A percentile compares a stretch with the other conserved stretches of the same genome.
phyloP scores from a whole-genome alignment of 2,329 filamentous ascomycete species.

The Diaporthe destruens region DNA sequence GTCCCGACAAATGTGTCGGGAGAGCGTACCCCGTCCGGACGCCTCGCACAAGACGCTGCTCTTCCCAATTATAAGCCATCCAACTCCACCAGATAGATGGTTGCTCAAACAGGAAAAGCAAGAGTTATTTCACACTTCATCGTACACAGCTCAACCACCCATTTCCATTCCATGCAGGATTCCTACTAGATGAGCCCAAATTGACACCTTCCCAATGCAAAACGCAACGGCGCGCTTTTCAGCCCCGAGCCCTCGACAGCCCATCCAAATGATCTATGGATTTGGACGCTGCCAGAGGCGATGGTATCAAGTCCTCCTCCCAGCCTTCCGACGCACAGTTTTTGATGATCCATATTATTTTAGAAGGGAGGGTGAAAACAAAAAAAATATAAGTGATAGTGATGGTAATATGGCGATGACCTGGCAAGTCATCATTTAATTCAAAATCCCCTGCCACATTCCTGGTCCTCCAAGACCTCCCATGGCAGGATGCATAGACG shows the following conservation, averaged over 20 bases:
- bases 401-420: slow-evolving; percentile 4
- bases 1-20: neutral
- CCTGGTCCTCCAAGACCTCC: slow-evolving; percentile 68
- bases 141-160: slow-evolving; percentile 41
- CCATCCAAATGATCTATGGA: slow-evolving; percentile 23
- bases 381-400: slow-evolving; percentile 37
- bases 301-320: slow-evolving; percentile 40
- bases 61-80: slow-evolving; percentile 17
- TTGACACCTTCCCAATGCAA: slow-evolving; percentile 42
- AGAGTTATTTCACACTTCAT: slow-evolving; percentile 39
- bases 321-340: slow-evolving; percentile 12
- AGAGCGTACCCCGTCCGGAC: neutral
- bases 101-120: slow-evolving; percentile 29
- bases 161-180: slow-evolving; percentile 39
- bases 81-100: slow-evolving; percentile 26
- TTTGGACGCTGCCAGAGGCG: slow-evolving; percentile 13
- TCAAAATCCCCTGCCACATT: slow-evolving; percentile 76
- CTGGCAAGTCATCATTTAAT: slow-evolving; percentile 59
- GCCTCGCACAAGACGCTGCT: slow-evolving; percentile 16
- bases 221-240: slow-evolving; percentile 41
- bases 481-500: slow-evolving; percentile 62
- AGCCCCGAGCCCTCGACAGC: slow-evolving; percentile 30
- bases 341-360: slow-evolving; percentile 13
- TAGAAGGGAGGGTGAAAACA: neutral
- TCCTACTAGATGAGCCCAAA: slow-evolving; percentile 32